phyloP scores from a whole-genome alignment of 352 stramenopile species.

The Nothophytophthora sp. region DNA sequence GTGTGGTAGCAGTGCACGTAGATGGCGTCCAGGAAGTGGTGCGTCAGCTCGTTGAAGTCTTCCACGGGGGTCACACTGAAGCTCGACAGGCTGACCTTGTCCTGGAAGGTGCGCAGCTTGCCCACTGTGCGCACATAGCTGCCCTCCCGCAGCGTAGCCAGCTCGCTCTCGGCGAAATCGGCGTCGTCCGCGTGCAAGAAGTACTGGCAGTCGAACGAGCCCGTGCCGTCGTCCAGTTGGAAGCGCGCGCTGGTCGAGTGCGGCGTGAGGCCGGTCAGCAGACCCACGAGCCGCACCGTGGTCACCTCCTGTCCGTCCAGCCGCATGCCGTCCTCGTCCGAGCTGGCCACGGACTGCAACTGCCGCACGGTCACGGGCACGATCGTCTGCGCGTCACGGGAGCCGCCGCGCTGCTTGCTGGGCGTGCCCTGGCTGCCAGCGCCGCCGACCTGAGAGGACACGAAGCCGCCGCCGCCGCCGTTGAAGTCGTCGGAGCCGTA shows the following conservation, averaged over 20 bases:
- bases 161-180: slow-evolving; percentile 61
- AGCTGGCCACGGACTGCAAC: slow-evolving; percentile 45
- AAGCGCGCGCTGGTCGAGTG: slow-evolving; percentile 93
- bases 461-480: slow-evolving; percentile 64
- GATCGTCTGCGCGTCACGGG: slow-evolving; percentile 84
- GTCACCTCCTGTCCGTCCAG: slow-evolving; percentile 91
- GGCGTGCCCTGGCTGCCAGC: slow-evolving; percentile 51
- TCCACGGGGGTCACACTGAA: slow-evolving; percentile 85
- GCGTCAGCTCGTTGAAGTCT: slow-evolving; percentile 95
- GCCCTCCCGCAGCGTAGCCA: slow-evolving; percentile 67
- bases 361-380: slow-evolving; percentile 93
- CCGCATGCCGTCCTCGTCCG: slow-evolving; percentile 67
- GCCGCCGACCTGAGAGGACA: slow-evolving; percentile 65
- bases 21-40: slow-evolving; percentile 96
- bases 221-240: slow-evolving; percentile 94
- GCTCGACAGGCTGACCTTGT: slow-evolving; percentile 85
- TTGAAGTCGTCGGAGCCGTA: slow-evolving; percentile 72
- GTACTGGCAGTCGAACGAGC: slow-evolving; percentile 90
- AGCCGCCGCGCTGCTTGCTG: slow-evolving; percentile 43
- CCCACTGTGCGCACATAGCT: slow-evolving; percentile 92
- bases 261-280: slow-evolving; percentile 75
- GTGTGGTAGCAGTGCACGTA: slow-evolving; percentile 90
- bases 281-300: slow-evolving; percentile 89
- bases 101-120: slow-evolving; percentile 92
- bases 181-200: slow-evolving; percentile 90